Evolutionary conservation across 495 filamentous ascomycete species (phyloP).

Genomic region (Evansstolkia leycettana): DNA sequence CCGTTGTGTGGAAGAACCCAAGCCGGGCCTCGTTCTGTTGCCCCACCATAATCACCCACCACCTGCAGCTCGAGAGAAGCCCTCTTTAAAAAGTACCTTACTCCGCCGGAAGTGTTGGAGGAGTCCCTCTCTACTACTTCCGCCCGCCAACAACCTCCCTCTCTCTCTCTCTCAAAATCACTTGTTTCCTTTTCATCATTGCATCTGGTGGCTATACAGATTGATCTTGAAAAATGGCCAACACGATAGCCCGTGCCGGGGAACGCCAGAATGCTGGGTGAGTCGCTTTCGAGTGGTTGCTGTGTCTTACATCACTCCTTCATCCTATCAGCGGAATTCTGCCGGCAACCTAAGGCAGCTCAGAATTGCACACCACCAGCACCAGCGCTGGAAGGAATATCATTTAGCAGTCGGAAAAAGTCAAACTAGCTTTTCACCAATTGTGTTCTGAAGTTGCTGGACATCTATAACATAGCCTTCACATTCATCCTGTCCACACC

Average conservation of each 20-base stretch:
- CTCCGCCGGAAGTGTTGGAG: slow-evolving; percentile 28
- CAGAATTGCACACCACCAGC: no score
- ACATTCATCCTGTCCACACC: background rate
- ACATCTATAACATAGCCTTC: no score
- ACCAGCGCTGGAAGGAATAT: no score
- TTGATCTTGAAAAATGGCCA: slow-evolving; percentile 38
- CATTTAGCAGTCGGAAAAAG: no score
- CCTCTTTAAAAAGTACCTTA: slow-evolving; percentile 26
- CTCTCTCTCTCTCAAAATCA: slow-evolving; percentile 8
- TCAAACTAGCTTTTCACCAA: no score
- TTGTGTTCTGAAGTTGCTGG: no score
- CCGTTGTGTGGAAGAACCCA: slow-evolving; percentile 1
- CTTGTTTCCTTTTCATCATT: slow-evolving; percentile 5
- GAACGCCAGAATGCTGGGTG: slow-evolving; percentile 52
- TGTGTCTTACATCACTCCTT: slow-evolving; percentile 35
- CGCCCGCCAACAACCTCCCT: slow-evolving; percentile 10
- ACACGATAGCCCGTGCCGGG: slow-evolving; percentile 50
- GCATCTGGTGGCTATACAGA: slow-evolving; percentile 8
- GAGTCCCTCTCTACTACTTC: background rate
- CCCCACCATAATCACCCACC: background rate
- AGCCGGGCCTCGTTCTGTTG: background rate
- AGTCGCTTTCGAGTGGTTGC: slow-evolving; percentile 27
- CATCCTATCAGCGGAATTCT: slow-evolving; percentile 12
- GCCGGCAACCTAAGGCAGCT: slow-evolving; percentile 8
- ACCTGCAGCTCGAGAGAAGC: background rate